Conservation (phyloP, 106 monocot genomes). For the Chionographis japonica region DNA sequence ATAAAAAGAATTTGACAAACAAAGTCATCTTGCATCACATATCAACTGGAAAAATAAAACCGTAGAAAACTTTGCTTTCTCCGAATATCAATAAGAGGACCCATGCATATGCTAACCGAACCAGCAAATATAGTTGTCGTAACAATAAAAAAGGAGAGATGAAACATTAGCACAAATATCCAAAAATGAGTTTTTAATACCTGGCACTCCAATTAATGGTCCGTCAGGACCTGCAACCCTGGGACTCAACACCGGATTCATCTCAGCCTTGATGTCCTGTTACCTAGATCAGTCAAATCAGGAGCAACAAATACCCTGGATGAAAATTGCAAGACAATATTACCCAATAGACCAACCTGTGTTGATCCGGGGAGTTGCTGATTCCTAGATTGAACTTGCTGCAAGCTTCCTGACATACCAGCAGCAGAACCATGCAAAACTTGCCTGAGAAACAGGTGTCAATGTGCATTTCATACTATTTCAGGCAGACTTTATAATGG, state of each 20-base stretch:
- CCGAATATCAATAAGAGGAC: neutral
- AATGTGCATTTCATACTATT: no score
- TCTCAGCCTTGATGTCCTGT: slow-evolving; percentile 69
- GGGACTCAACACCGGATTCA: slow-evolving; percentile 49
- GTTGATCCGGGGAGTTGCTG: slow-evolving; percentile 45
- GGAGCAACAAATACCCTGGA: neutral
- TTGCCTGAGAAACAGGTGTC: slow-evolving; percentile 38
- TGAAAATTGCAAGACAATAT: neutral
- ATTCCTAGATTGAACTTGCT: slow-evolving; percentile 50
- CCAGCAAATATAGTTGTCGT: no score
- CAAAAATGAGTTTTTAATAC: slow-evolving; percentile 14
- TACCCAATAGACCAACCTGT: slow-evolving; percentile 29
- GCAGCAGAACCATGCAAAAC: slow-evolving; percentile 55
- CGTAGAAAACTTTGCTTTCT: no score
- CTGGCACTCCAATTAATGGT: slow-evolving; percentile 66
- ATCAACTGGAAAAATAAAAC: neutral
- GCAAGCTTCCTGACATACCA: slow-evolving; percentile 35
- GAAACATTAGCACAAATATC: no score
- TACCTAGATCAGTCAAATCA: neutral
- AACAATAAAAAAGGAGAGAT: no score
- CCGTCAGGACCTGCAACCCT: slow-evolving; percentile 58
- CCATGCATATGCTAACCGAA: neutral
- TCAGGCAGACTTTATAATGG: neutral
- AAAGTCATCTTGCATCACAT: neutral
- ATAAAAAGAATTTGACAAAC: neutral